Evolutionary conservation across 169 alveolate species (phyloP).

Genomic region (Cryptosporidium viatorum): DNA sequence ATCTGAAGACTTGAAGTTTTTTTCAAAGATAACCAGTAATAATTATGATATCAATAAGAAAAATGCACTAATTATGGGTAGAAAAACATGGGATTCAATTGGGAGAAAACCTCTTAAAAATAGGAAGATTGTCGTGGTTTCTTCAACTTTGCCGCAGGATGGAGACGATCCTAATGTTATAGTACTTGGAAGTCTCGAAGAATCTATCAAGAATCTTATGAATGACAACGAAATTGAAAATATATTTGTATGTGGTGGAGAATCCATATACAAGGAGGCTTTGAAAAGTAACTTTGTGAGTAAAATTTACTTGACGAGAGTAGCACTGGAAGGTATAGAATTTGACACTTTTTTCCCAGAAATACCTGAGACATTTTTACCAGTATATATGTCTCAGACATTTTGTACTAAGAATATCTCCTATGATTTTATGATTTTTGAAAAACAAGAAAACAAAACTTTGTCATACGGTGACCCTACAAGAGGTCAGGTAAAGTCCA

Average conservation of each 20-base stretch:
- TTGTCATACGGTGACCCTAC: neutral
- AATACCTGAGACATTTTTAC: constrained; percentile 77
- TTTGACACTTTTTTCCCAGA: constrained; percentile 85
- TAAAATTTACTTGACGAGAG: constrained; percentile 87
- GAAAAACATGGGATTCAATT: constrained; percentile 94
- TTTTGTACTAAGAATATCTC: constrained; percentile 76
- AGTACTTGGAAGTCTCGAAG: constrained; percentile 77
- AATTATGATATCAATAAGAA: neutral
- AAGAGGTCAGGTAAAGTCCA: constrained; percentile 51
- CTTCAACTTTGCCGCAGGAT: constrained; percentile 80
- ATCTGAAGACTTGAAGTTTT: constrained; percentile 35
- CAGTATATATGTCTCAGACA: constrained; percentile 79
- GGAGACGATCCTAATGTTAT: constrained; percentile 70
- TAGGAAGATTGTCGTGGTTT: constrained; percentile 89
- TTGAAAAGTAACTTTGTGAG: constrained; percentile 79
- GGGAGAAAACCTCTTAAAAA: constrained; percentile 90
- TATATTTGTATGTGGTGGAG: constrained; percentile 90
- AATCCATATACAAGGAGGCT: constrained; percentile 84
- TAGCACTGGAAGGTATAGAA: constrained; percentile 81
- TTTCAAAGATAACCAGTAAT: constrained; percentile 27
- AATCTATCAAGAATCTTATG: constrained; percentile 76
- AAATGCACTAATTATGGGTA: constrained; percentile 95
- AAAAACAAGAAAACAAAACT: constrained; percentile 55
- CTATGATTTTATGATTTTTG: constrained; percentile 77
- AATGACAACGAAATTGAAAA: constrained; percentile 79